Conservation (phyloP, 2,329 filamentous ascomycete genomes). For the Thelonectria discophora region DNA sequence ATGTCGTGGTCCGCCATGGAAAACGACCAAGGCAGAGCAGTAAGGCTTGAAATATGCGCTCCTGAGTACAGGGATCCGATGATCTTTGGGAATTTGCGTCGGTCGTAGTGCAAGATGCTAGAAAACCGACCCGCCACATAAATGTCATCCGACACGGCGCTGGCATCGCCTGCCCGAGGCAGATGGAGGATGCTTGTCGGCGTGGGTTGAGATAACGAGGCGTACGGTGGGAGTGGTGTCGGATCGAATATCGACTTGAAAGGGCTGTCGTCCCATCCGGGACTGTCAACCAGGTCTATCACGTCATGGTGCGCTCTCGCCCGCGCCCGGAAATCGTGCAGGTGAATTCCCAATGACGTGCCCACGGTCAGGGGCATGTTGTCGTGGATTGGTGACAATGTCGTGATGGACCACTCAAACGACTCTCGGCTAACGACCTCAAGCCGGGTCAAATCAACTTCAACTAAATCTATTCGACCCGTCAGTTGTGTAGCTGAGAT, state of each 20-base stretch:
- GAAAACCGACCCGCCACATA: slow-evolving; percentile 91
- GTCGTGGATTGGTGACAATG: slow-evolving; percentile 75
- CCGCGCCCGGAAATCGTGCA: slow-evolving; percentile 76
- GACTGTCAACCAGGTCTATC: slow-evolving; percentile 49
- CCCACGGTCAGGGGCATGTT: slow-evolving; percentile 82
- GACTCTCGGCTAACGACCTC: slow-evolving; percentile 72
- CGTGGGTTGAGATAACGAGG: slow-evolving; percentile 79
- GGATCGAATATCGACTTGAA: slow-evolving; percentile 59
- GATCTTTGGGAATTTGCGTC: slow-evolving; percentile 82
- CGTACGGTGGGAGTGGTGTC: slow-evolving; percentile 66
- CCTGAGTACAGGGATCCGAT: slow-evolving; percentile 85
- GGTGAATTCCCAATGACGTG: slow-evolving; percentile 80
- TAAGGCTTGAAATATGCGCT: slow-evolving; percentile 77
- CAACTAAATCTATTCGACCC: slow-evolving; percentile 65
- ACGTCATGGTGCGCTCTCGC: slow-evolving; percentile 44
- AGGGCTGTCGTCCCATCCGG: slow-evolving; percentile 40
- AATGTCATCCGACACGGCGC: slow-evolving; percentile 76
- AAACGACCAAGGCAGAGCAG: slow-evolving; percentile 74
- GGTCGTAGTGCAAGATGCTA: slow-evolving; percentile 87
- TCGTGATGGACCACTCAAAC: slow-evolving; percentile 85
- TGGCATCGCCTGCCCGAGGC: slow-evolving; percentile 61
- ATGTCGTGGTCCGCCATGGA: slow-evolving; percentile 69
- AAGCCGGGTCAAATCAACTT: slow-evolving; percentile 81
- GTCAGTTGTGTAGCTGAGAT: not conserved
- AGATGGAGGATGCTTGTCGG: slow-evolving; percentile 86